Base-by-base conservation (phyloP, 139 green algal genomes). In the Choricystis sp. region DNA sequence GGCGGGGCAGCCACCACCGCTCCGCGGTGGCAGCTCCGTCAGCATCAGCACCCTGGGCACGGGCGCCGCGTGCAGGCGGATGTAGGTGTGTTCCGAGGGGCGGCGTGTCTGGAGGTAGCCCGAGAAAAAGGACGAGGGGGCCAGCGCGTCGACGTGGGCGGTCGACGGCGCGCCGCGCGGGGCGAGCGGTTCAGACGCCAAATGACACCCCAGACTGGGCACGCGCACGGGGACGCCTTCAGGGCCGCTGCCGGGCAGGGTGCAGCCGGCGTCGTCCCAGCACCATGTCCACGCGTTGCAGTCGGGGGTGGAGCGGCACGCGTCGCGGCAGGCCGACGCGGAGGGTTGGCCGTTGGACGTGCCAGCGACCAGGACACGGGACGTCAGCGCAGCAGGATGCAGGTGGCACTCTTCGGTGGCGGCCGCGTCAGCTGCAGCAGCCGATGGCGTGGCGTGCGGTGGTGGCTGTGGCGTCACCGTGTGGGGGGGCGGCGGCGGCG, bases 21-120 rank as follows among this genome's bases (percentile, higher is more conserved):
- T 21, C 40, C 40, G 40, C 9, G n/a, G 31, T 19, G 49, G 62
- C 62, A 67, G 26, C 14, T n/a, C 48, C 9, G 26, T 67, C 4
- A 29, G 49, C 23, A 67, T 60, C 26, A 67, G 9, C 49, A 67
- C 20, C 19, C 40, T 9, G 1, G 52, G 40, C 27, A 26, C 26
- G 27, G 62, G 62, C 62, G 62, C 62, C 1, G 62, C 49, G 49
- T 67, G 62, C 49, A 56, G 26, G 26, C 62, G 25, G 21, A 61
- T 26, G 23, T 61, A 67, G 22, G 62, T 67, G 16, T 52, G 26
- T 49, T 67, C 49, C 14, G 22, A 19, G 26, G 25, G 40, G 9
- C 16, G 40, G 40, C 40, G 40, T 9, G 16, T 16, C 40, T 52
- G 9, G 40, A 52, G 9, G 40, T 52, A 52, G 9, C 40, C 40